Evolutionary conservation across 257 asterid species (phyloP).

Genomic region (Nicotiana otophora): DNA sequence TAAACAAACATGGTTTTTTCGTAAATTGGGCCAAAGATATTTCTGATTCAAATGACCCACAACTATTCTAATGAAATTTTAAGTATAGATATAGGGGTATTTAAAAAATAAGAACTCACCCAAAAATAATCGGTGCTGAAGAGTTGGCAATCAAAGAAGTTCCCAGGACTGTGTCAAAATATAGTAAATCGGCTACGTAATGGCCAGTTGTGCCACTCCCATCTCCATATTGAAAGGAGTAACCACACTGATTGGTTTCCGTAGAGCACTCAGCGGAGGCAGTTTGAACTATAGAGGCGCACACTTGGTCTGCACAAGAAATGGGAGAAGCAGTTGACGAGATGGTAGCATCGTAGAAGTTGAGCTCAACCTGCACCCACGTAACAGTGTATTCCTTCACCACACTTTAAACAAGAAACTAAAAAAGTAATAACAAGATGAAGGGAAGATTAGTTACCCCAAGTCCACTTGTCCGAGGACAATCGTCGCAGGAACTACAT

Average conservation of each 20-base stretch:
- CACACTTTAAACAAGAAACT: neutral
- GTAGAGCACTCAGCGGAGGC: constrained; percentile 48
- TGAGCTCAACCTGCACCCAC: constrained; percentile 61
- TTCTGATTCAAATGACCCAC: neutral
- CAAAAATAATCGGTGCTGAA: constrained; percentile 80
- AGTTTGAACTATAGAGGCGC: constrained; percentile 37
- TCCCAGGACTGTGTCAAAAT: constrained; percentile 68
- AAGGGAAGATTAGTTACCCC: constrained; percentile 45
- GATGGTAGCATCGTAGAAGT: constrained; percentile 55
- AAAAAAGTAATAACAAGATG: neutral
- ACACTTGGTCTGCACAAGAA: constrained; percentile 64
- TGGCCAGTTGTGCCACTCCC: constrained; percentile 86
- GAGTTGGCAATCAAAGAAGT: constrained; percentile 66
- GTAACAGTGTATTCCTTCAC: neutral
- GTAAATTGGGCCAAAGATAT: neutral
- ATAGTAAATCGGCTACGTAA: constrained; percentile 67
- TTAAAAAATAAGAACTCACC: constrained; percentile 41
- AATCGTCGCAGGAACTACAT: constrained; percentile 71
- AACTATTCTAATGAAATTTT: neutral
- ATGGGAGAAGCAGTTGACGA: constrained; percentile 66
- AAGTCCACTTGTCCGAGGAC: constrained; percentile 81
- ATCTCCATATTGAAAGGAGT: constrained; percentile 82
- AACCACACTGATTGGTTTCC: constrained; percentile 63
- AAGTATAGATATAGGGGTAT: neutral
- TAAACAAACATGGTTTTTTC: neutral